Evolutionary conservation across 2,329 filamentous ascomycete genomes (phyloP).

Genomic region (Coleophoma crateriformis): DNA sequence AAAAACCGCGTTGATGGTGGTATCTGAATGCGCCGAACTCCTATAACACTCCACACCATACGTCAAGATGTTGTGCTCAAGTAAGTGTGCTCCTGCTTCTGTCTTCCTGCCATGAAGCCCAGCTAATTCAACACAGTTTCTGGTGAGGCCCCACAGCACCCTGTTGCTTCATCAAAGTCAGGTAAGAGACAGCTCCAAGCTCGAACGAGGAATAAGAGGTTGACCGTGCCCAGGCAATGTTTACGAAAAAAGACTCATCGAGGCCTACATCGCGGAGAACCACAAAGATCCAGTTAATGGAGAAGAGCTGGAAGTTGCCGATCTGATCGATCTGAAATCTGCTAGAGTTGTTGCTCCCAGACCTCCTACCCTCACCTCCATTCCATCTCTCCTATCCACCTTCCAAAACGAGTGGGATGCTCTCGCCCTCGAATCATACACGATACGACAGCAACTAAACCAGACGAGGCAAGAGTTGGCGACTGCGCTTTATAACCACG

Average conservation of each 20-base stretch:
- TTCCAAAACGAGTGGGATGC: slow-evolving; percentile 99
- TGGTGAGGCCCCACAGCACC: slow-evolving; percentile 90
- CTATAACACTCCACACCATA: slow-evolving; percentile 8
- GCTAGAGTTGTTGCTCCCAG: slow-evolving; percentile 80
- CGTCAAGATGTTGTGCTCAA: slow-evolving; percentile 58
- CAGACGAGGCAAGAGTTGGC: slow-evolving; percentile 92
- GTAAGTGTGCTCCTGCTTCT: slow-evolving; percentile 37
- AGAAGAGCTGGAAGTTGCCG: slow-evolving; percentile 76
- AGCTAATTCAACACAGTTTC: slow-evolving; percentile 58
- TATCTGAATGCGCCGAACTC: slow-evolving; percentile 14
- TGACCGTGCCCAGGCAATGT: slow-evolving; percentile 59
- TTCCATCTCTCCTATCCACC: slow-evolving; percentile 85
- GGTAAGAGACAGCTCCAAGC: slow-evolving; percentile 47
- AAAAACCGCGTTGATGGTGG: not conserved
- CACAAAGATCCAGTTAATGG: slow-evolving; percentile 88
- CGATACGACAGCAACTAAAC: slow-evolving; percentile 79
- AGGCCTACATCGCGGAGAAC: slow-evolving; percentile 90
- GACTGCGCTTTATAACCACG: slow-evolving; percentile 91
- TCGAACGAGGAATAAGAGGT: slow-evolving; percentile 9
- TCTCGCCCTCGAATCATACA: slow-evolving; percentile 85
- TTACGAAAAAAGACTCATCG: slow-evolving; percentile 92
- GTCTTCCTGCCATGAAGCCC: not conserved
- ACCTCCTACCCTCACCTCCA: slow-evolving; percentile 90
- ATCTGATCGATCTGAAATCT: slow-evolving; percentile 83
- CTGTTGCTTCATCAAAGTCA: slow-evolving; percentile 91